Evolutionary conservation across 2,329 filamentous ascomycete genomes (phyloP).

Genomic region (Trichoderma sp.): DNA sequence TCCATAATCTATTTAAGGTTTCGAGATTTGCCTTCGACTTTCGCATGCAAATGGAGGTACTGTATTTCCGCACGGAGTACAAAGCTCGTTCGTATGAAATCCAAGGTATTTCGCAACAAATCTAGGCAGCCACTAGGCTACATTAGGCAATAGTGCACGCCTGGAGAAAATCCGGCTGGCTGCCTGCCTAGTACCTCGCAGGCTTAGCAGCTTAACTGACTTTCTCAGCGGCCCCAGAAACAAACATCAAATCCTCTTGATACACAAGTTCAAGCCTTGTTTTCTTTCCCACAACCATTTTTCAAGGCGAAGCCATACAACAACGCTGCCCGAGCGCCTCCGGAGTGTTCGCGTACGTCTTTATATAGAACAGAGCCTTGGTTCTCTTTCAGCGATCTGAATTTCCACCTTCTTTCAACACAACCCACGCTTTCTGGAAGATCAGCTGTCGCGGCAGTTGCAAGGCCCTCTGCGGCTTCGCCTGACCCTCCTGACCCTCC

Average conservation of each 20-base stretch:
- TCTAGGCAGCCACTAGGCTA: conserved; percentile 1
- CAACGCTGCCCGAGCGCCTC: background rate
- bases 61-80: background rate
- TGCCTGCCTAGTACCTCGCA: background rate
- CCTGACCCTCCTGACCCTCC: background rate
- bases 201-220: conserved; percentile 10
- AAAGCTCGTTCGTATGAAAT: background rate
- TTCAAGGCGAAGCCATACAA: background rate
- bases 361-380: background rate
- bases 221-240: background rate
- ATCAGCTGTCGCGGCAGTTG: background rate
- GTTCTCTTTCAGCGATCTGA: background rate
- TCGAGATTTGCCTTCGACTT: background rate
- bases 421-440: background rate
- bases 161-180: conserved; percentile 9
- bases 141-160: conserved; percentile 11
- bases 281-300: background rate
- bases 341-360: background rate
- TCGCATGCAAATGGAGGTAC: background rate
- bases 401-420: background rate
- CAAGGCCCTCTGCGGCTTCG: background rate
- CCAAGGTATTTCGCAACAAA: background rate
- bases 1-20: background rate
- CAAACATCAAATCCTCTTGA: conserved; percentile 17
- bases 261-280: conserved; percentile 4